Percentiles rank a stretch among this genome's conserved stretches.
These are phyloP conservation scores for Cenococcum geophilum DNA, from an alignment of 495 filamentous ascomycete genomes.

Conservation along the genomic window DNA sequence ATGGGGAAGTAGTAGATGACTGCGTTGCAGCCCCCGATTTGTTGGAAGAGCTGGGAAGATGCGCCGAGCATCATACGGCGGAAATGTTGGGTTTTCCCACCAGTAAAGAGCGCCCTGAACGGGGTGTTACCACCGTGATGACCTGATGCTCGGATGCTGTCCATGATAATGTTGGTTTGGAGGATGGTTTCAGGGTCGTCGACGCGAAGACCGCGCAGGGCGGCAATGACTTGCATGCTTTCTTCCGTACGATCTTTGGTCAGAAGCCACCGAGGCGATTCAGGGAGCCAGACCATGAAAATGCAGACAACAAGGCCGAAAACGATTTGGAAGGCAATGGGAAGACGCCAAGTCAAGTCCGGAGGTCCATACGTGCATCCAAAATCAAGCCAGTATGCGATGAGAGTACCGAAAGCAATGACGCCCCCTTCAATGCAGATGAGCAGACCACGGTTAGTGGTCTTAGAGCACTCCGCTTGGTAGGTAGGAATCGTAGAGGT, in stretches of 20 bases:
- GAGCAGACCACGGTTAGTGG: slow-evolving; percentile 69
- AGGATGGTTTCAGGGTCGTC: slow-evolving; percentile 50
- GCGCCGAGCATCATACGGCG: slow-evolving; percentile 57
- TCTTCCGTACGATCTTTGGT: slow-evolving; percentile 69
- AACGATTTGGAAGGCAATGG: slow-evolving; percentile 66
- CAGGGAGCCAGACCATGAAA: slow-evolving; percentile 63
- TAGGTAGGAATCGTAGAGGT: slow-evolving; percentile 74
- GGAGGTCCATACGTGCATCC: slow-evolving; percentile 54
- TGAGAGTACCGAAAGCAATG: slow-evolving; percentile 70
- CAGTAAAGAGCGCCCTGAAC: slow-evolving; percentile 52
- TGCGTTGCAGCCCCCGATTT: slow-evolving; percentile 71
- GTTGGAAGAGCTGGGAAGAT: slow-evolving; percentile 69
- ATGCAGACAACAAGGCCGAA: slow-evolving; percentile 59
- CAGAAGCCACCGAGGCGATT: slow-evolving; percentile 70
- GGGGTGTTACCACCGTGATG: slow-evolving; percentile 48
- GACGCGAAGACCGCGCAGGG: slow-evolving; percentile 22
- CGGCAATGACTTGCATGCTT: slow-evolving; percentile 47
- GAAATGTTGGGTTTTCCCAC: slow-evolving; percentile 60
- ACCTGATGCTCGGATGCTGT: slow-evolving; percentile 60
- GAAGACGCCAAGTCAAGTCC: slow-evolving; percentile 57
- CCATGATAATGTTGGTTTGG: slow-evolving; percentile 58
- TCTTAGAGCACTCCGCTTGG: slow-evolving; percentile 67
- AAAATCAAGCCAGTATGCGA: slow-evolving; percentile 82
- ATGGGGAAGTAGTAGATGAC: slow-evolving; percentile 82
- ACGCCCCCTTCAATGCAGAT: slow-evolving; percentile 80